Percentiles rank a stretch among this genome's conserved stretches.
phyloP scores from a whole-genome alignment of 345 rosid species.

The Salix suchowensis region DNA sequence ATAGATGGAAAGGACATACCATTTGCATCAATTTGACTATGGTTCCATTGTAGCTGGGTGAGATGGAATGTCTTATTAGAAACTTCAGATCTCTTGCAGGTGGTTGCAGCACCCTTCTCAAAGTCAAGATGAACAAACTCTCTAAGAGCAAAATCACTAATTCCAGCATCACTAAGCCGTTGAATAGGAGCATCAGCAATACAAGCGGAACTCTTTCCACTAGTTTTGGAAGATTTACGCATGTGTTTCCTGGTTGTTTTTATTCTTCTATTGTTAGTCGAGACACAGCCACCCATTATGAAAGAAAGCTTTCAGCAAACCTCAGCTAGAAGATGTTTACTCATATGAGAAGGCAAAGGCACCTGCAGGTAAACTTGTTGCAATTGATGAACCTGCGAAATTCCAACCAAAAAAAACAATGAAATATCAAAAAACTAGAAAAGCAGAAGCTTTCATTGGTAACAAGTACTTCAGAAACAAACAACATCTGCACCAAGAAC shows the following conservation, averaged over 20 bases:
- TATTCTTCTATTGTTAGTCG: constrained; percentile 30
- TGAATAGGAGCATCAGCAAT: constrained; percentile 38
- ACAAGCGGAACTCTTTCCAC: constrained; percentile 40
- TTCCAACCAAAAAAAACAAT: neutral
- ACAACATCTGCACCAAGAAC: neutral
- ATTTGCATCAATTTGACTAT: constrained; percentile 53
- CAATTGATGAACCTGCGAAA: neutral
- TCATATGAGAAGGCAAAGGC: neutral
- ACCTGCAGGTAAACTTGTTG: neutral
- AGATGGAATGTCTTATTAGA: constrained; percentile 52
- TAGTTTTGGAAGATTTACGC: constrained; percentile 29
- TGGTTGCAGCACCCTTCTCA: constrained; percentile 44
- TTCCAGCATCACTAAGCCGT: constrained; percentile 41
- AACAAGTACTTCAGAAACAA: neutral
- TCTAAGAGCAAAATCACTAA: constrained; percentile 45
- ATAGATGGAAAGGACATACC: constrained; percentile 26
- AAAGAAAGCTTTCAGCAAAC: constrained; percentile 7
- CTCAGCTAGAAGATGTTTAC: neutral
- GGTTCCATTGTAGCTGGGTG: constrained; percentile 78
- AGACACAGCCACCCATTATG: constrained; percentile 75
- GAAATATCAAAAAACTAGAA: too few species aligned
- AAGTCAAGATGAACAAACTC: constrained; percentile 57
- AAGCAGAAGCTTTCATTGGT: neutral
- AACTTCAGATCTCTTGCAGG: constrained; percentile 55
- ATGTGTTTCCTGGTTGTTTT: constrained; percentile 23